A percentile compares a stretch with the other conserved stretches of the same genome.
Evolutionary conservation across 179 eudicot genomes (phyloP).

Genomic region (Heliamphora pulchella): DNA sequence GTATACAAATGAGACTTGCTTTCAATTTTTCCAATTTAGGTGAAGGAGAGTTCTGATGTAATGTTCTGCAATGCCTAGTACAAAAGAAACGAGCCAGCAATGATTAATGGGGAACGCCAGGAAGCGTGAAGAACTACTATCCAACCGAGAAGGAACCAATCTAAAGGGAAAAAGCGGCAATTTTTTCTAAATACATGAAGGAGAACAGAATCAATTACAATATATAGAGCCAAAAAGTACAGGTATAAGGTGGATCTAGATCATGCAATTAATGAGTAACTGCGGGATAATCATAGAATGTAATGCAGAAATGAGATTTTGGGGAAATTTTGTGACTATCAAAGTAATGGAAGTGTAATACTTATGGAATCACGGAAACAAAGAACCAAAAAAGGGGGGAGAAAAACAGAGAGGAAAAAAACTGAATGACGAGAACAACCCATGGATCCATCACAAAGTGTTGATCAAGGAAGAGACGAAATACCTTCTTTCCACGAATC

Average conservation of each 20-base stretch:
- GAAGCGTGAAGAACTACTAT: too few relatives aligned
- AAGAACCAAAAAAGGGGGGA: too few relatives aligned
- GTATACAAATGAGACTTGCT: too few relatives aligned
- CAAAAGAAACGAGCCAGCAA: too few relatives aligned
- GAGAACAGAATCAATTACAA: background rate
- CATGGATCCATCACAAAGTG: background rate
- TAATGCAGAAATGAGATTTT: background rate
- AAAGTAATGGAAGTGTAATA: background rate
- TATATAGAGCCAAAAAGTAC: background rate
- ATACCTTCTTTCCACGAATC: too few relatives aligned
- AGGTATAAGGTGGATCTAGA: background rate
- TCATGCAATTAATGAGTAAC: background rate
- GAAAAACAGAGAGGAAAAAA: background rate
- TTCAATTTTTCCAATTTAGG: too few relatives aligned
- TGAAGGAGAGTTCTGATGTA: too few relatives aligned
- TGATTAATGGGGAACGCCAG: too few relatives aligned
- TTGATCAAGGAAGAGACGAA: background rate
- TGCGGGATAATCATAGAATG: background rate
- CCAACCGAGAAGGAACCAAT: too few relatives aligned
- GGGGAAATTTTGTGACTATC: background rate
- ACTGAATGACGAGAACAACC: background rate
- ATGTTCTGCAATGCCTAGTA: too few relatives aligned
- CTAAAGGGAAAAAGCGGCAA: too few relatives aligned
- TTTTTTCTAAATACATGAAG: background rate
- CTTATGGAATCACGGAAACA: background rate